Evolutionary conservation across 1,284 basidiomycete genomes (phyloP).

Genomic region (Tylopilus sp.): DNA sequence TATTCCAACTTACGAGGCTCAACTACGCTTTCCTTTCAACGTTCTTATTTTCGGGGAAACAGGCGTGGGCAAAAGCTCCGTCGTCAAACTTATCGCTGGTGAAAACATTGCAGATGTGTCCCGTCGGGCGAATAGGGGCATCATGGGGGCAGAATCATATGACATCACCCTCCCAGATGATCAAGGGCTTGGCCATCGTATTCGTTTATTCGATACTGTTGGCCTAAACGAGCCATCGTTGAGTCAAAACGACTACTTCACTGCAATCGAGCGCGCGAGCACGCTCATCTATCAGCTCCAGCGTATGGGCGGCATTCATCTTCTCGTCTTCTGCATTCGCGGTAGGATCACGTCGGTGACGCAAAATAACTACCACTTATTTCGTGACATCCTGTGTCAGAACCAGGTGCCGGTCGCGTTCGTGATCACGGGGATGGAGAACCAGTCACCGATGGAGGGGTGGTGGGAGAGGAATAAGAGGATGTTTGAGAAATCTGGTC

Average conservation of each 20-base stretch:
- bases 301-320: conserved; percentile 43
- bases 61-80: conserved; percentile 38
- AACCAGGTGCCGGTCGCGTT: conserved; percentile 47
- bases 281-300: conserved; percentile 44
- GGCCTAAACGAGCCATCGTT: conserved; percentile 48
- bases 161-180: conserved; percentile 25
- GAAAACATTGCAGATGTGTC: conserved; percentile 28
- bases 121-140: too few species aligned
- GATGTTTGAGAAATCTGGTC: conserved; percentile 24
- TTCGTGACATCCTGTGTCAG: conserved; percentile 45
- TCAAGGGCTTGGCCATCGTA: conserved; percentile 22
- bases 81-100: conserved; percentile 36
- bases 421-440: conserved; percentile 49
- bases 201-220: conserved; percentile 45
- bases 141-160: conserved; percentile 24
- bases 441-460: conserved; percentile 38
- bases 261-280: conserved; percentile 47
- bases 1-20: conserved; percentile 15
- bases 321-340: conserved; percentile 50
- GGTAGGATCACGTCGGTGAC: conserved; percentile 44
- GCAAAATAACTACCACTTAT: conserved; percentile 48
- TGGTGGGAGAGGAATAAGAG: conserved; percentile 33
- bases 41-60: conserved; percentile 38
- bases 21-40: conserved; percentile 22
- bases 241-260: conserved; percentile 34